Base-by-base conservation (phyloP, 768 basidiomycete genomes). In the Suillus discolor region DNA sequence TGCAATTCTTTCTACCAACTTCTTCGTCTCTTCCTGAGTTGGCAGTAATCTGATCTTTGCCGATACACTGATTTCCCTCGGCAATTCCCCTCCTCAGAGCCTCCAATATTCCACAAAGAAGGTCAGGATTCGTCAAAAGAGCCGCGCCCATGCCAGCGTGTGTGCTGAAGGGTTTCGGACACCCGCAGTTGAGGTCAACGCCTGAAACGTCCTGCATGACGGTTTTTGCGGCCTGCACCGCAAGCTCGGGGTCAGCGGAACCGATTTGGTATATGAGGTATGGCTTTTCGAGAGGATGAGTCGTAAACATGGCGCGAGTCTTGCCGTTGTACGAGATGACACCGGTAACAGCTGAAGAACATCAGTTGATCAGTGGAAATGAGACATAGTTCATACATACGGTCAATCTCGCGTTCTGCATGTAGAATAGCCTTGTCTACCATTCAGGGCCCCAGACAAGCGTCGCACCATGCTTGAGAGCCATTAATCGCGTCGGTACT, bases 361-460 rank as follows among this genome's bases (percentile, higher is more conserved):
- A n/a, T 38, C 1, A 6, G 38, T 11, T 9, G 57, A 42, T n/a
- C 31, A n/a, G 23, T 55, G 34, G 25, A 34, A 63, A 15, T 41
- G n/a, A 20, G 44, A n/a, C 13, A 28, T 47, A 44, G 54, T 63
- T 18, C n/a, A 34, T 36, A 81, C 93, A 71, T 73, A 97, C 96
- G 89, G 83, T 99, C 91, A 23, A 98, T 93, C 42, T 82, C 86
- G 66, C 97, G 85, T 68, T 89, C 85, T 0, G 93, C 79, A 65
- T 96, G 92, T 38, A 99, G 79, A 62, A 99, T 94, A 18, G 97
- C 97, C 79, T 92, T 96, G 80, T 99, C 97, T 9, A 99, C 91
- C 59, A 93, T 91, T 99, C 97, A 0, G 97, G 97, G 13, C 93
- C 91, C 97, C 97, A 98, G 1, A 99, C 96, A 15, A 99, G 83